Evolutionary conservation across 1,284 basidiomycete species (phyloP), one percentile per base, ranked within the genome.

Genomic region (Athelia sp.): DNA sequence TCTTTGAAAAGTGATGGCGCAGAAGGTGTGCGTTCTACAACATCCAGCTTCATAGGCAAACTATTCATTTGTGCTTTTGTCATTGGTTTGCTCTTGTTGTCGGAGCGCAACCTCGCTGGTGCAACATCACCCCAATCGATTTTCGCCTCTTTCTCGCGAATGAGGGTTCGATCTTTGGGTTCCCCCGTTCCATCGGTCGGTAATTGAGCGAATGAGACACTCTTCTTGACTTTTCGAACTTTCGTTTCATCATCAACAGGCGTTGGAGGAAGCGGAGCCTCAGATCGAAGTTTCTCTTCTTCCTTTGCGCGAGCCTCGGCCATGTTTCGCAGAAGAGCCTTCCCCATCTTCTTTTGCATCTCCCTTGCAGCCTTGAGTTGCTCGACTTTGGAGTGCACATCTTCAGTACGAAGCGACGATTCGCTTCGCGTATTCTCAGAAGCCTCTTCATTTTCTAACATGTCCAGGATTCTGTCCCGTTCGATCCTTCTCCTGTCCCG

Each of bases 301-400:
- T 69, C 73, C 45, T 64, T 58, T 51, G 72, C 70, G 18, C 67
- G 68, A n/a, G 69, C 63, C 42, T 73, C 65, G 3, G 70, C 65
- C 43, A 78, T 58, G 51, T 74, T 76, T 47, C 65, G 64, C 35
- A 89, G 54, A 35, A 90, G 68, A 0, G 84, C 81, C 55, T 75
- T 81, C 1, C 85, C 87, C 84, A 90, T 87, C 65, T 80, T 86
- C 69, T 80, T 86, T 62, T 87, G 84, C 59, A 87, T 68, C 50
- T 82, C 82, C 50, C 74, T 76, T 2, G 76, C 71, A 32, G 72
- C 73, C 52, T 78, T 78, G 31, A 82, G 54, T 43, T 65, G 72
- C 43, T 75, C 77, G 53, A 78, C 68, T 56, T 85, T 81, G 17
- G 67, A 68, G 49, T 71, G 73, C 11, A 71, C 74, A 8, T 71